Percentiles rank a stretch among this genome's conserved stretches.
Conservation (phyloP, 2,329 filamentous ascomycete species). For the Fusarium decemcellulare region DNA sequence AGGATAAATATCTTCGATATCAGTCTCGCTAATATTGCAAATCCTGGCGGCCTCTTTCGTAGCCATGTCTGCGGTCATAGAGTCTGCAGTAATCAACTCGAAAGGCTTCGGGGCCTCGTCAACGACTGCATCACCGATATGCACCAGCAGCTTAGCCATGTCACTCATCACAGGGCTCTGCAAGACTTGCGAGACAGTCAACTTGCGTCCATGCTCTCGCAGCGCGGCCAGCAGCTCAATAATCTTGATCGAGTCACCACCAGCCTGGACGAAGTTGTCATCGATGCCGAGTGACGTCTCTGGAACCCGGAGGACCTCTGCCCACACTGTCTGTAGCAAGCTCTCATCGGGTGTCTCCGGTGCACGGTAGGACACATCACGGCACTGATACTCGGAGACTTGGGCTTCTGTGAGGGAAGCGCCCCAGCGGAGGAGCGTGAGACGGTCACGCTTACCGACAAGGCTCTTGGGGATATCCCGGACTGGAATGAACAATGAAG, state of each 20-base stretch:
- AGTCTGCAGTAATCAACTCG: not conserved
- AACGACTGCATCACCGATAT: not conserved
- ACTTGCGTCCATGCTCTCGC: not conserved
- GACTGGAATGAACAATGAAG: not conserved
- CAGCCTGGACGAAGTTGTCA: not conserved
- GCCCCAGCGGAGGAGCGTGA: not conserved
- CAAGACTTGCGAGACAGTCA: not conserved
- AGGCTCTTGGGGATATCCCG: not conserved
- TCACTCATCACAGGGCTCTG: not conserved
- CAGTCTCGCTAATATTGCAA: not conserved
- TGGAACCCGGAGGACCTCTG: not conserved
- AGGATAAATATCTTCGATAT: constrained; percentile 7
- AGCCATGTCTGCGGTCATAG: not conserved
- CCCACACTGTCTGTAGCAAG: not conserved
- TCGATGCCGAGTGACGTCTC: not conserved
- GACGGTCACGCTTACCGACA: not conserved
- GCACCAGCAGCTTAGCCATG: not conserved
- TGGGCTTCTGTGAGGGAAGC: not conserved
- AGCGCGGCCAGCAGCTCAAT: not conserved
- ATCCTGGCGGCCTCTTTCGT: not conserved
- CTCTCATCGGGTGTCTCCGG: not conserved
- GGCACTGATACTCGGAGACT: not conserved
- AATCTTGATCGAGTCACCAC: not conserved
- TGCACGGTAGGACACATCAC: not conserved
- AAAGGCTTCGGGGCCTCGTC: not conserved